Evolutionary conservation across 2,329 filamentous ascomycete species (phyloP).

Genomic region (Talaromyces sp.): DNA sequence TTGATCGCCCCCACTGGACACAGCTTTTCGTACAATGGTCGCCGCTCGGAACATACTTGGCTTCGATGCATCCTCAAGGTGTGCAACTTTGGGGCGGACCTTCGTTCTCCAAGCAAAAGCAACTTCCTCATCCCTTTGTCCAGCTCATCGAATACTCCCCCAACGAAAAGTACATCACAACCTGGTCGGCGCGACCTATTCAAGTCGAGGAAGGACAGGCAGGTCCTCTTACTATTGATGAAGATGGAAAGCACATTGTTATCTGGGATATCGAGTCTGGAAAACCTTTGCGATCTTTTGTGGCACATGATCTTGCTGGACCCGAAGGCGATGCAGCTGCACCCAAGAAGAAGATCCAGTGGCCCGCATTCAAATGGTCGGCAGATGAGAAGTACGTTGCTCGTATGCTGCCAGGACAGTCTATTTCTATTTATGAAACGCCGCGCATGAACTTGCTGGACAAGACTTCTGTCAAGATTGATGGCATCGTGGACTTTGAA

Average conservation of each 20-base stretch:
- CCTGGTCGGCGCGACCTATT: slow-evolving; percentile 94
- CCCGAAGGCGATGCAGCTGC: slow-evolving; percentile 60
- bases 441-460: slow-evolving; percentile 86
- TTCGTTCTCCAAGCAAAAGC: slow-evolving; percentile 84
- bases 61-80: slow-evolving; percentile 92
- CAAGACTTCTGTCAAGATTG: slow-evolving; percentile 91
- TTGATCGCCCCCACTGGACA: slow-evolving; percentile 95
- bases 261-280: slow-evolving; percentile 94
- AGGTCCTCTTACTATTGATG: slow-evolving; percentile 69
- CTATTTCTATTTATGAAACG: slow-evolving; percentile 87
- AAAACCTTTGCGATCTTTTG: slow-evolving; percentile 88
- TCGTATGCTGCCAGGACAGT: slow-evolving; percentile 79
- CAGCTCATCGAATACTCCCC: slow-evolving; percentile 97
- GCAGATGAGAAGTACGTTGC: slow-evolving; percentile 96
- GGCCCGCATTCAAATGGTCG: slow-evolving; percentile 99
- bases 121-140: slow-evolving; percentile 92
- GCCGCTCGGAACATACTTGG: slow-evolving; percentile 87
- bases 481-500: slow-evolving; percentile 95
- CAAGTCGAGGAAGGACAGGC: slow-evolving; percentile 86
- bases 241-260: slow-evolving; percentile 99
- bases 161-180: slow-evolving; percentile 86
- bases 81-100: slow-evolving; percentile 95
- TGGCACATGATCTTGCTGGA: slow-evolving; percentile 71
- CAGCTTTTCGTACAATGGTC: slow-evolving; percentile 99
- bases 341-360: slow-evolving; percentile 89